Evolutionary conservation across 371 early-diverging fungal genomes (phyloP), one percentile per base, ranked within the genome.

Genomic region (Encephalitozoon romaleae): DNA sequence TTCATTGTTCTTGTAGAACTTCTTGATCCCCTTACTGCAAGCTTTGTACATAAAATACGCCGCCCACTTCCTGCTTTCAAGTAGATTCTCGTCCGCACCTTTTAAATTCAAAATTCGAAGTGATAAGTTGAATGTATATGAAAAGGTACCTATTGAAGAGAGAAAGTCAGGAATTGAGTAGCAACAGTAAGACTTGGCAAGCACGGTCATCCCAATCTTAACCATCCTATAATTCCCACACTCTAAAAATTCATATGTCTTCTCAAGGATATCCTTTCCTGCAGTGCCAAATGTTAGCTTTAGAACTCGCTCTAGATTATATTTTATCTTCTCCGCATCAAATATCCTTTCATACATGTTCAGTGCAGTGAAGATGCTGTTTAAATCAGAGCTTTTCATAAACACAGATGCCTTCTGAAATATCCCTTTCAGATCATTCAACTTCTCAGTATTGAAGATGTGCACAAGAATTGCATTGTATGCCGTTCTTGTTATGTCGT

Each of bases 161-260:
- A 78, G 63, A 38, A 64, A 72, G 30, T 74, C 47, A 30, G 85
- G 85, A 38, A 85, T 51, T 4, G 72, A 70, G 76, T 83, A 85
- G 63, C 78, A 69, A 25, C 67, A 55, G 53, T 75, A 82, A 5
- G 77, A 45, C 51, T 82, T 73, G 2, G 77, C 64, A 41, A 85
- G 26, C 32, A 81, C 45, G 53, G 81, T 81, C 72, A 83, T 70
- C 39, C 38, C 72, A 18, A 67, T 54, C 30, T 76, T 78, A 6
- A 78, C 72, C 49, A 59, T 28, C 41, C 52, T 53, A 28, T 39
- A 79, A 38, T 83, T 74, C 21, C 54, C 69, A 0, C 23, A 28
- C 30, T 30, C 47, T 9, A 78, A 38, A 8, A 76, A 52, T n/a
- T 11, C 47, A 2, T 53, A 45, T 4, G 78, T 49, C 26, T 53